Evolutionary conservation across 768 basidiomycete species (phyloP).

Genomic region (Lentinula guzmanii): DNA sequence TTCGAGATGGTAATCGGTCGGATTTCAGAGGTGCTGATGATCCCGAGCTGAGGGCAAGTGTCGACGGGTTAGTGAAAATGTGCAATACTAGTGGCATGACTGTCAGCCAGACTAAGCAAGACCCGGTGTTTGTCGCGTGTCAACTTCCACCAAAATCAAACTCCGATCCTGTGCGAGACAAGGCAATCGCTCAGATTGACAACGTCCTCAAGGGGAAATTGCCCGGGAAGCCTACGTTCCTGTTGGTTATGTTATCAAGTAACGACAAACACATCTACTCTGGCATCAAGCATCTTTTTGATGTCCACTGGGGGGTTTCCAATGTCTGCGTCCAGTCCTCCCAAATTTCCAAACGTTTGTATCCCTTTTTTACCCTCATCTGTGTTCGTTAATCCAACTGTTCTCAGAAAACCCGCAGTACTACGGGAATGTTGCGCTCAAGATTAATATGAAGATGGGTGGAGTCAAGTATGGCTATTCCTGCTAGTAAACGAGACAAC

Average conservation of each 20-base stretch:
- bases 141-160: slow-evolving; percentile 45
- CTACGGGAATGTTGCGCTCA: slow-evolving; percentile 77
- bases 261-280: slow-evolving; percentile 74
- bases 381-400: slow-evolving; percentile 8
- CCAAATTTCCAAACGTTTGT: slow-evolving; percentile 66
- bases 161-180: slow-evolving; percentile 47
- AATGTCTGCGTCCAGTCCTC: slow-evolving; percentile 70
- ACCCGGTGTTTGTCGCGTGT: slow-evolving; percentile 33
- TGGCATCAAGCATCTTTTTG: slow-evolving; percentile 68
- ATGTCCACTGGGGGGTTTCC: slow-evolving; percentile 60
- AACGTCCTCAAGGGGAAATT: slow-evolving; percentile 29
- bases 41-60: slow-evolving; percentile 36
- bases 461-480: slow-evolving; percentile 58
- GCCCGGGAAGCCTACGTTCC: slow-evolving; percentile 43
- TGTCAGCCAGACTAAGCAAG: slow-evolving; percentile 23
- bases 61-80: slow-evolving; percentile 55
- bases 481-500: background rate
- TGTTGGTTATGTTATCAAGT: slow-evolving; percentile 62
- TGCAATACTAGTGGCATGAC: slow-evolving; percentile 60
- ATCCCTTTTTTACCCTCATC: slow-evolving; percentile 27
- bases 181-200: slow-evolving; percentile 43
- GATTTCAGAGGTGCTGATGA: slow-evolving; percentile 57
- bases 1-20: slow-evolving; percentile 55
- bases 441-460: slow-evolving; percentile 80
- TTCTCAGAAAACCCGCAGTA: slow-evolving; percentile 55